A percentile compares a stretch with the other conserved stretches of the same genome.
phyloP scores from a whole-genome alignment of 805 yeast species.

The Kodamaea kakaduensis region DNA sequence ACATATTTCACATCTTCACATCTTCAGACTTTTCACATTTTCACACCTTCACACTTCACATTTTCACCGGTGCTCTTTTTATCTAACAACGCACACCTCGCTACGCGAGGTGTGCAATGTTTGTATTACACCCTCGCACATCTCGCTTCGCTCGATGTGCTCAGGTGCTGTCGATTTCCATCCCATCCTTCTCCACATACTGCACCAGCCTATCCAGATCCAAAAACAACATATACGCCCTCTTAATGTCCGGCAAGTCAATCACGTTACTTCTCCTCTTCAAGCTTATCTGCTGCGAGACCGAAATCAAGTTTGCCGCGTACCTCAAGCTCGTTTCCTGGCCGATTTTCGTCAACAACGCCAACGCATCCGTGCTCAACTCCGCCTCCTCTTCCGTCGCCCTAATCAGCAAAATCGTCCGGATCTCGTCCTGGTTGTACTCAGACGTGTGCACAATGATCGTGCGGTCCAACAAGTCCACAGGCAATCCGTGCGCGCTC shows the following conservation, averaged over 20 bases:
- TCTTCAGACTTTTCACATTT: too few relatives aligned
- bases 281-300: slow-evolving; percentile 79
- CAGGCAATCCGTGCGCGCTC: slow-evolving; percentile 97
- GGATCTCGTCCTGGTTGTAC: slow-evolving; percentile 79
- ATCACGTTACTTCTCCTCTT: slow-evolving; percentile 72
- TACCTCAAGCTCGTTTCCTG: slow-evolving; percentile 87
- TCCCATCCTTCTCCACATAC: slow-evolving; percentile 58
- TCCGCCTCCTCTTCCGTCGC: slow-evolving; percentile 94
- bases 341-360: slow-evolving; percentile 84
- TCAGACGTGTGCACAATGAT: slow-evolving; percentile 83
- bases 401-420: slow-evolving; percentile 81
- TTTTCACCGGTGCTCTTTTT: too few relatives aligned
- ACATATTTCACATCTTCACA: too few relatives aligned
- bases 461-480: slow-evolving; percentile 89
- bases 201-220: slow-evolving; percentile 89
- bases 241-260: slow-evolving; percentile 78
- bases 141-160: neutral
- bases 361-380: slow-evolving; percentile 75
- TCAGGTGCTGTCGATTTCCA: slow-evolving; percentile 26
- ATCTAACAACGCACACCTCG: too few relatives aligned
- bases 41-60: too few relatives aligned
- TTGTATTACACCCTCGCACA: too few relatives aligned
- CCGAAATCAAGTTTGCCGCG: slow-evolving; percentile 86
- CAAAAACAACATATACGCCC: slow-evolving; percentile 80
- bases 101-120: too few relatives aligned